These are phyloP conservation scores for Dictyostelium firmibasis DNA, from an alignment of 78 protist genomes.

Conservation along the genomic window DNA sequence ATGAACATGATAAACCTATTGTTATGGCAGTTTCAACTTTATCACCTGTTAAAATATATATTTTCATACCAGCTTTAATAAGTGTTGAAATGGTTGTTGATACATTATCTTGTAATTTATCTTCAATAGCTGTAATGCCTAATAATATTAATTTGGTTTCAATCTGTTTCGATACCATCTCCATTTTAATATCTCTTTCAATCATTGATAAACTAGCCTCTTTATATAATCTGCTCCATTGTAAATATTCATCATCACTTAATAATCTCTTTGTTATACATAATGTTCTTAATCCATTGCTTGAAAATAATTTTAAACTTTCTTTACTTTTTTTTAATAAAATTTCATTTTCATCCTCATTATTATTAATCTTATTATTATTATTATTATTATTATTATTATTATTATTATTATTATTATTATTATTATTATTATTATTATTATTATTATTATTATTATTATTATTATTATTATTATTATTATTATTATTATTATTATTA, in stretches of 20 bases:
- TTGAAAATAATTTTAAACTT: slow-evolving; percentile 75
- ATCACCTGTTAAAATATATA: slow-evolving; percentile 99
- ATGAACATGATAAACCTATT: slow-evolving; percentile 88
- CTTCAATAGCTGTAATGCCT: slow-evolving; percentile 96
- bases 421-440: neutral
- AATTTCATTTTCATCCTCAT: neutral
- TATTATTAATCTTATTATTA: neutral
- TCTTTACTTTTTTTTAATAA: slow-evolving; percentile 11
- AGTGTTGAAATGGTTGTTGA: slow-evolving; percentile 84
- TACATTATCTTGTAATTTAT: slow-evolving; percentile 95
- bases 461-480: neutral
- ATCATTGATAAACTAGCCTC: slow-evolving; percentile 55
- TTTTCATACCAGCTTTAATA: slow-evolving; percentile 83
- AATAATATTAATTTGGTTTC: slow-evolving; percentile 82
- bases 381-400: neutral
- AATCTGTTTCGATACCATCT: slow-evolving; percentile 49
- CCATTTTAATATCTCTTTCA: slow-evolving; percentile 24
- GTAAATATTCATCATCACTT: slow-evolving; percentile 11
- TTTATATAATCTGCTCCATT: slow-evolving; percentile 32
- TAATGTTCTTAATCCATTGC: slow-evolving; percentile 93
- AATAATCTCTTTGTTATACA: slow-evolving; percentile 83
- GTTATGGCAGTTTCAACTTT: slow-evolving; percentile 98
- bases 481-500: neutral
- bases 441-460: neutral
- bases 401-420: neutral